Evolutionary conservation across 148 eudicot genomes (phyloP).

Genomic region (Vaccinium corymbosum): DNA sequence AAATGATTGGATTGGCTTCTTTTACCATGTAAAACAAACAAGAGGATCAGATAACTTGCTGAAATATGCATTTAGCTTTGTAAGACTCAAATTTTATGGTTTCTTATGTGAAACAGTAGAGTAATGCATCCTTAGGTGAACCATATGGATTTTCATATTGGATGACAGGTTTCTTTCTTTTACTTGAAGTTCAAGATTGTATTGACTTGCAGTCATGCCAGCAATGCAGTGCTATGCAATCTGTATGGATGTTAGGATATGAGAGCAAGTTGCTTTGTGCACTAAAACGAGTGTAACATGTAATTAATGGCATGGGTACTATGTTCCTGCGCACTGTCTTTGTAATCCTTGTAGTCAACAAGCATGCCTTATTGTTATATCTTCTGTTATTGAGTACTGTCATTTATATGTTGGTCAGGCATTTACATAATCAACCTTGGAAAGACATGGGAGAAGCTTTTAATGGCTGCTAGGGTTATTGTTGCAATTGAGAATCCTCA

Average conservation of each 20-base stretch:
- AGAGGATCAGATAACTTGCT: not conserved
- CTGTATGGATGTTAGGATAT: too few relatives aligned
- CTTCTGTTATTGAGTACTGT: not conserved
- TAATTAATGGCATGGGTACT: not conserved
- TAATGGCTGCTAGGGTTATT: constrained; percentile 15
- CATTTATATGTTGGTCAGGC: not conserved
- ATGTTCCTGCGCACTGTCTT: not conserved
- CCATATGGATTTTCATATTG: not conserved
- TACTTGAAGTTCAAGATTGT: not conserved
- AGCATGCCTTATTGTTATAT: not conserved
- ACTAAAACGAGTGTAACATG: not conserved
- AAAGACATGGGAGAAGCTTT: constrained; percentile 16
- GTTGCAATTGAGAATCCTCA: constrained; percentile 16
- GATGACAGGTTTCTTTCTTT: not conserved
- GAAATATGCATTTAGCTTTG: not conserved
- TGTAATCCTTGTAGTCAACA: not conserved
- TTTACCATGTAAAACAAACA: not conserved
- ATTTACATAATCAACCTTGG: constrained; percentile 16
- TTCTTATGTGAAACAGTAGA: not conserved
- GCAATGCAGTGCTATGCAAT: not conserved
- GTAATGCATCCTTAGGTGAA: not conserved
- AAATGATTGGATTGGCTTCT: not conserved
- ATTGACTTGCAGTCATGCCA: not conserved
- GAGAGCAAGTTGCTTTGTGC: not conserved
- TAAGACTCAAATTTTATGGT: not conserved